phyloP scores from a whole-genome alignment of 2,329 filamentous ascomycete genomes.

The Lecanicillium sp. region DNA sequence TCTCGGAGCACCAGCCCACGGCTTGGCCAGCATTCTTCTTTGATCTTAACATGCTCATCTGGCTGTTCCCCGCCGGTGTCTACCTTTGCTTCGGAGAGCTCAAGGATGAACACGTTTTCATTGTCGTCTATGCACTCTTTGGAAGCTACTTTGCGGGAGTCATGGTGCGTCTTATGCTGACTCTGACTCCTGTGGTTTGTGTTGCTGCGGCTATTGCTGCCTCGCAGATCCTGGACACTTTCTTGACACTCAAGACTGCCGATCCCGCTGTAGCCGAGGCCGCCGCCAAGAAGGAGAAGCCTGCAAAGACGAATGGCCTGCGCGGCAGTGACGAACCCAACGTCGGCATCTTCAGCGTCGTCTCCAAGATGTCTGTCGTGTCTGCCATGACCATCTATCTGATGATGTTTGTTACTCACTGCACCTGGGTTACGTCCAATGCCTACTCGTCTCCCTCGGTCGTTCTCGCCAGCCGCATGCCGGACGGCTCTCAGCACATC shows the following conservation, averaged over 20 bases:
- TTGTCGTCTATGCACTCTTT: slow-evolving; percentile 94
- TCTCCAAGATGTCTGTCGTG: slow-evolving; percentile 75
- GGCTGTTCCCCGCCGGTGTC: slow-evolving; percentile 96
- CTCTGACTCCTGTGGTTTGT: slow-evolving; percentile 91
- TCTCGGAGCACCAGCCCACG: slow-evolving; percentile 97
- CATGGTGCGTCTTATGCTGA: slow-evolving; percentile 99
- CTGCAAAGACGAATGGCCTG: slow-evolving; percentile 46
- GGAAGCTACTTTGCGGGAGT: slow-evolving; percentile 98
- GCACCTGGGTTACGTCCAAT: slow-evolving; percentile 98
- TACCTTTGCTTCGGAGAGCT: slow-evolving; percentile 96
- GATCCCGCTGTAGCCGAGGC: slow-evolving; percentile 35
- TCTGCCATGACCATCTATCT: slow-evolving; percentile 70
- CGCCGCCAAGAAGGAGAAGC: slow-evolving; percentile 48
- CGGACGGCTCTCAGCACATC: slow-evolving; percentile 94
- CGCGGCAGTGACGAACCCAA: slow-evolving; percentile 64
- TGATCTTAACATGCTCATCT: slow-evolving; percentile 95
- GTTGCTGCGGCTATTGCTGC: slow-evolving; percentile 84
- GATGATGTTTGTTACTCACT: slow-evolving; percentile 90
- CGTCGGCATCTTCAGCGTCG: slow-evolving; percentile 73
- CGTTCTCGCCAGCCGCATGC: slow-evolving; percentile 83
- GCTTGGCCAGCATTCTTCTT: slow-evolving; percentile 99
- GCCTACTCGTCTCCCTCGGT: slow-evolving; percentile 98
- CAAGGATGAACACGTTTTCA: slow-evolving; percentile 93
- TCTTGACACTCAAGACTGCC: slow-evolving; percentile 62
- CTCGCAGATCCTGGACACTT: slow-evolving; percentile 83